Conservation (phyloP, 306 rosid species). For the Pterocarpus santalinus region DNA sequence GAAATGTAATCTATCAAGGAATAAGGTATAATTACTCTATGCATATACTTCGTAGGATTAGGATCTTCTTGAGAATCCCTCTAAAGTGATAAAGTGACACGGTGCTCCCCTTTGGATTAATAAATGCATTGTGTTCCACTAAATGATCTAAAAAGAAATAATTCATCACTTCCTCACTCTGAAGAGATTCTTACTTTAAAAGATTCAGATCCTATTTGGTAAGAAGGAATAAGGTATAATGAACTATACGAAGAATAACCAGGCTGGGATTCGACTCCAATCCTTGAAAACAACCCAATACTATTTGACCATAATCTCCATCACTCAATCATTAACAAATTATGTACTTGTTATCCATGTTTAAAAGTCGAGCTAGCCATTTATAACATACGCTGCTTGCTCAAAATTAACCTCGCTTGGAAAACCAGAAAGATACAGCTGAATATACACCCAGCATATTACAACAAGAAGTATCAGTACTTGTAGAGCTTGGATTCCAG, state of each 20-base stretch:
- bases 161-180: no score
- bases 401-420: neutral
- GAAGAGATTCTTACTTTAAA: no score
- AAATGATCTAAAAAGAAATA: no score
- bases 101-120: no score
- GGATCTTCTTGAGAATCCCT: no score
- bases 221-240: neutral
- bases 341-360: neutral
- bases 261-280: neutral
- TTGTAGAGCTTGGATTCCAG: constrained; percentile 58
- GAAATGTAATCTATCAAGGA: neutral
- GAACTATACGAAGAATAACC: neutral
- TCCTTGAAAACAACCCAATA: neutral
- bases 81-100: no score
- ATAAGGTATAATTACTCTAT: no score
- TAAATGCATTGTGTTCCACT: no score
- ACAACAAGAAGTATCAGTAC: constrained; percentile 50
- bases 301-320: neutral
- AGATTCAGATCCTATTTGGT: no score
- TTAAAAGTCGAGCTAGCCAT: no score
- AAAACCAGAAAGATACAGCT: constrained; percentile 40
- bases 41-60: no score
- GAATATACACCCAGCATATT: neutral
- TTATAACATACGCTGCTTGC: no score
- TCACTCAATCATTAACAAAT: neutral